These are phyloP conservation scores for Neoboletus magnificus DNA, from an alignment of 768 basidiomycete genomes.

Conservation along the genomic window DNA sequence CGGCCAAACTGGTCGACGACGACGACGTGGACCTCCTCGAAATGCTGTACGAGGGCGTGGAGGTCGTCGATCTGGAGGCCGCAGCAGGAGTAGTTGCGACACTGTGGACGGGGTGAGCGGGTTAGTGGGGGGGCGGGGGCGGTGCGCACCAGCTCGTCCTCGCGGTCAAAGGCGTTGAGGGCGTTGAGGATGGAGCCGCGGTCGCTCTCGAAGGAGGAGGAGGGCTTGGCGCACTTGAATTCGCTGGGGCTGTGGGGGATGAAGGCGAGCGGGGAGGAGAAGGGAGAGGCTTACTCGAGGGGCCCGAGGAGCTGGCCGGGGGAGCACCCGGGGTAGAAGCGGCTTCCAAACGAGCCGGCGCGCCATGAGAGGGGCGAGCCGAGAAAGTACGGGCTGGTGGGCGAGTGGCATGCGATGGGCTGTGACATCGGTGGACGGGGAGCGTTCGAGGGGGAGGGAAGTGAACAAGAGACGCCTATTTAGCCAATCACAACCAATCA, in stretches of 20 bases:
- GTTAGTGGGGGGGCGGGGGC: background rate
- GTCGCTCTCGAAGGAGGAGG: conserved; percentile 60
- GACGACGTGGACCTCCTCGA: conserved; percentile 86
- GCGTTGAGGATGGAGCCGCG: conserved; percentile 60
- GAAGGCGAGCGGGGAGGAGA: background rate
- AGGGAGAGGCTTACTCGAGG: conserved; percentile 52
- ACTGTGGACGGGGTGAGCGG: conserved; percentile 38
- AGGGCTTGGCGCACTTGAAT: conserved; percentile 44
- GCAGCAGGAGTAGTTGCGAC: conserved; percentile 89
- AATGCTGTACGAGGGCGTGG: conserved; percentile 86
- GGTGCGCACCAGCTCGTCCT: conserved; percentile 64
- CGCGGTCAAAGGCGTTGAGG: conserved; percentile 60
- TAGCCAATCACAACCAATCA: conserved; percentile 21
- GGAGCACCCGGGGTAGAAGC: conserved; percentile 61
- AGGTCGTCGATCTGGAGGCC: conserved; percentile 73
- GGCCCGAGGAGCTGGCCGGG: conserved; percentile 60
- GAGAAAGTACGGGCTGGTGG: conserved; percentile 57
- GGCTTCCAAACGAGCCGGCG: conserved; percentile 59
- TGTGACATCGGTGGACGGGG: too few species aligned
- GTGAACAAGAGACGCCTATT: conserved; percentile 24
- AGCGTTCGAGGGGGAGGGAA: background rate
- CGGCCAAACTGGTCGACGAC: conserved; percentile 50
- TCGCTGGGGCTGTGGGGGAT: conserved; percentile 38
- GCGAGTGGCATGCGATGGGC: conserved; percentile 41
- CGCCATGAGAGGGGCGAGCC: conserved; percentile 75